Evolutionary conservation across 495 filamentous ascomycete genomes (phyloP), one percentile per base, ranked within the genome.

Genomic region (Xylaria sp.): DNA sequence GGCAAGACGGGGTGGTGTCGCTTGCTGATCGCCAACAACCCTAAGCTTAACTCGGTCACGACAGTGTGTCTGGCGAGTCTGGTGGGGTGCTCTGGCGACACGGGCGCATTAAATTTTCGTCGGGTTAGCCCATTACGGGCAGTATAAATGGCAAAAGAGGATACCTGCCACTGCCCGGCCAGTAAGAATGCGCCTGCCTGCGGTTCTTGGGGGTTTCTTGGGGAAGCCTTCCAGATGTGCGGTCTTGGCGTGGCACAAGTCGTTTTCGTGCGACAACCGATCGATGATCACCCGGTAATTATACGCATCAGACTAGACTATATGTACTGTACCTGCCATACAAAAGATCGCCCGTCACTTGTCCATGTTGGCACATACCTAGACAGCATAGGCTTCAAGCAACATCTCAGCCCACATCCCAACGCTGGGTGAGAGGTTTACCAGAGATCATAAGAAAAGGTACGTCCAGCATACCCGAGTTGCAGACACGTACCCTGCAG

Each of bases 231-330:
- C 46, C 31, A 53, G 46, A 5, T 0, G 17, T 46, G 46, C 29
- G 43, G 29, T 26, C 31, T 66, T 66, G 46, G 63, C 63, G 31
- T 66, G 4, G 33, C 29, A 41, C 29, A 55, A 53, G 46, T 67
- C 64, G 64, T 67, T 67, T 67, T 67, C 35, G 64, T 55, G 64
- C 64, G 21, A 67, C 64, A 67, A 48, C 26, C 62, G 33, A 67
- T 53, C 48, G 62, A 35, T 37, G 62, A 50, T 66, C 62, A 40
- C 44, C 44, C 62, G 62, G 62, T 50, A 31, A 31, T 66, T 50
- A 52, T 21, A 24, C n/a, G 43, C 26, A 66, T n/a, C 24, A 64
- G 57, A 37, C 57, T 37, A 59, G 31, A 37, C 57, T 59, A 1
- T 17, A 37, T n/a, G 15, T 19, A 37, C n/a, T n/a, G n/a, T n/a